Percentiles rank a stretch among this genome's conserved stretches.
phyloP scores from a whole-genome alignment of 176 grass and related monocot species.

The Musa schizocarpa region DNA sequence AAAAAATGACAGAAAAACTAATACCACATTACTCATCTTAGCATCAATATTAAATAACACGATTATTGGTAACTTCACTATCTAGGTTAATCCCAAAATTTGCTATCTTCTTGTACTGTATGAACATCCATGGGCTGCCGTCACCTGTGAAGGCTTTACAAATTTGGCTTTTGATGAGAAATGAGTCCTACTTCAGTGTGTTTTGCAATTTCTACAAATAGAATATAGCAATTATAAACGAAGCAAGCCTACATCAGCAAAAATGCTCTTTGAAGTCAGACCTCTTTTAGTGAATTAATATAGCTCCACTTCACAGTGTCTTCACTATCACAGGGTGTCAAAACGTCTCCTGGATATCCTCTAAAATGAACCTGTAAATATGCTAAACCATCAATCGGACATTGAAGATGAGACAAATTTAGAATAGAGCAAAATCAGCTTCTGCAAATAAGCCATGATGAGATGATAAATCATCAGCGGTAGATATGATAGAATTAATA shows the following conservation, averaged over 20 bases:
- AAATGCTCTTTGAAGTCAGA: constrained; percentile 12
- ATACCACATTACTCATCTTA: neutral
- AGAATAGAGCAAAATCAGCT: no score
- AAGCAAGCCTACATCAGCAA: neutral
- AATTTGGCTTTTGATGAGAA: no score
- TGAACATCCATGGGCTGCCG: no score
- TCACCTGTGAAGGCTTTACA: no score
- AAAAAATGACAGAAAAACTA: neutral
- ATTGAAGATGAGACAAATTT: no score
- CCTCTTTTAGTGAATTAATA: constrained; percentile 98
- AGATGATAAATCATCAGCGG: no score
- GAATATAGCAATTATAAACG: neutral
- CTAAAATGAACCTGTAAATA: constrained; percentile 90
- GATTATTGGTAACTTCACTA: neutral
- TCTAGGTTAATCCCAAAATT: neutral
- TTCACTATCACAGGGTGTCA: constrained; percentile 86
- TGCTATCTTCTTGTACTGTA: neutral
- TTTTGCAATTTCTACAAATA: neutral
- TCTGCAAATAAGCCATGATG: no score
- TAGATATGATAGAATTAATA: no score
- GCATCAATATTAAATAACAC: neutral
- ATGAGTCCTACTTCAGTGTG: no score
- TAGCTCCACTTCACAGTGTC: constrained; percentile 93
- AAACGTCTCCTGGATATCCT: constrained; percentile 62
- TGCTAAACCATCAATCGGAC: neutral